Base-by-base conservation (phyloP, 495 filamentous ascomycete species). In the Lophiotrema nucula region DNA sequence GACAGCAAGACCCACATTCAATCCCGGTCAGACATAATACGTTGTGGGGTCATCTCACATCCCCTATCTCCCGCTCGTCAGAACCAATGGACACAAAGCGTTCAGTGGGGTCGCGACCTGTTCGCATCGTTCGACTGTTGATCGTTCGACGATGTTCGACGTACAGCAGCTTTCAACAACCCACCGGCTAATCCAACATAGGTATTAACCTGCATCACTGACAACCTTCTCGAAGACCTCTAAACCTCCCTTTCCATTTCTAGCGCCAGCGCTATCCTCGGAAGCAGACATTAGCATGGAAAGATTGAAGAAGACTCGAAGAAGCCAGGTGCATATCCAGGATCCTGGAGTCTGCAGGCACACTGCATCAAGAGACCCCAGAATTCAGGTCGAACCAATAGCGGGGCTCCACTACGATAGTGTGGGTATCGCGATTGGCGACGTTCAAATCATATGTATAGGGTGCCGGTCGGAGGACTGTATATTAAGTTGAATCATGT, bases 171-270 rank as follows among this genome's bases (percentile, higher is more conserved):
- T 51, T 45, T 51, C 35, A 19, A 51, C 35, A n/a, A 31, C 51
- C 58, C 51, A 56, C 58, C 51, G 58, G 51, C 37, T 62, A 62
- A 51, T 44, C 18, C 26, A 51, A 33, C 58, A 56, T n/a, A 47
- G 52, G 25, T 26, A 2, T n/a, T n/a, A n/a, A n/a, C n/a, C n/a
- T n/a, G n/a, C n/a, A 37, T 4, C 12, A 18, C 26, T 26, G 35
- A 24, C 58, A 25, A 45, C 52, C 47, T 51, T 52, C 27, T 28
- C 41, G 23, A 51, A 35, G 13, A 22, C 23, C 45, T 45, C 52
- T 31, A 35, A 8, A 35, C 8, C 19, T 46, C 13, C 28, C 22
- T n/a, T 38, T 59, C 13, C 47, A 22, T 25, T 46, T n/a, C n/a
- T n/a, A 24, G 28, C 10, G 15, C 28, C 42, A 47, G 19, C 5